Percentiles rank a stretch among this genome's conserved stretches.
phyloP scores from a whole-genome alignment of 148 eudicot species.

The Vaccinium myrtillus region DNA sequence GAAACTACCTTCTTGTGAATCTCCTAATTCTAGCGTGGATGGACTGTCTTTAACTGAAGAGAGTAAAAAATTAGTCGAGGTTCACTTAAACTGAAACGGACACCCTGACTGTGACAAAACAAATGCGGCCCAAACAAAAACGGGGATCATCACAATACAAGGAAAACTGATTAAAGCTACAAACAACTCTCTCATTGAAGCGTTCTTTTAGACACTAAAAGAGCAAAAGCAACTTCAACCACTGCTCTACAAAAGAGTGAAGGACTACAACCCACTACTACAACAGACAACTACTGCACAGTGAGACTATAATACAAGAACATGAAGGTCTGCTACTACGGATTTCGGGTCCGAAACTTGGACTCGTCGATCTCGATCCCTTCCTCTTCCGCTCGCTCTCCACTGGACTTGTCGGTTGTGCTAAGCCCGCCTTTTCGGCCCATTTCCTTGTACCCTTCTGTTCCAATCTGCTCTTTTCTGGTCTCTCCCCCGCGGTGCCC shows the following conservation, averaged over 20 bases:
- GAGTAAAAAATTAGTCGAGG: too few species aligned
- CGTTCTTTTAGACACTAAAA: not conserved
- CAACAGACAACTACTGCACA: not conserved
- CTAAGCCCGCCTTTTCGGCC: slow-evolving; percentile 41
- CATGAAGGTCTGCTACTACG: not conserved
- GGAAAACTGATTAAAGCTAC: too few species aligned
- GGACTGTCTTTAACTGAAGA: too few species aligned
- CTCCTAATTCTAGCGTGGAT: too few species aligned
- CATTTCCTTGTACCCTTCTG: slow-evolving; percentile 23
- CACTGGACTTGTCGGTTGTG: slow-evolving; percentile 18
- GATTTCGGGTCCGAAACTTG: slow-evolving; percentile 18
- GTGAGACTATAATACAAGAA: not conserved
- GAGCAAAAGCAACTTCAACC: not conserved
- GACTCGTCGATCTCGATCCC: slow-evolving; percentile 24
- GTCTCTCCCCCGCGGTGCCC: slow-evolving; percentile 15
- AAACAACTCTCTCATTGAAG: too few species aligned
- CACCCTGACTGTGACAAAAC: too few species aligned
- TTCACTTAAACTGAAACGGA: too few species aligned
- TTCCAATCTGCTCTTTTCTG: slow-evolving; percentile 40
- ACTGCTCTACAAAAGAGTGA: not conserved
- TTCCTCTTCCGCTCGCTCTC: slow-evolving; percentile 22
- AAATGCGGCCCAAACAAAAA: too few species aligned
- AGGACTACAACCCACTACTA: not conserved
- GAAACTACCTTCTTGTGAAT: too few species aligned
- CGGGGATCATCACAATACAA: too few species aligned